Conservation (phyloP, 148 eudicot species). For the Hydrangea macrophylla region DNA sequence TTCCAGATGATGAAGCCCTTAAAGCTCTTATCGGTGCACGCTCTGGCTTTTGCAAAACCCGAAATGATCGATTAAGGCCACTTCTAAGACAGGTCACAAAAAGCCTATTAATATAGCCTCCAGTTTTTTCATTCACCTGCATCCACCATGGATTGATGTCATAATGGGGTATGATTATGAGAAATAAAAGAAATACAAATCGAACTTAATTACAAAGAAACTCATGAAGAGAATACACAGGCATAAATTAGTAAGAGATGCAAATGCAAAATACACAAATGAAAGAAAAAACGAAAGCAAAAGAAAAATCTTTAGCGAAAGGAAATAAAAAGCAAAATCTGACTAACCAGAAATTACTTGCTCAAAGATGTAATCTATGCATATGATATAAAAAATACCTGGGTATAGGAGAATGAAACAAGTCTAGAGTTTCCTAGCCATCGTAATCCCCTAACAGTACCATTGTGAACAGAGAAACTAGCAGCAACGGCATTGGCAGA, state of each 20-base stretch:
- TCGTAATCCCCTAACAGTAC: constrained; percentile 84
- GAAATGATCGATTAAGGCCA: constrained; percentile 87
- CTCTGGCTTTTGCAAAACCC: constrained; percentile 93
- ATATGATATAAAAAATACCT: too few species aligned
- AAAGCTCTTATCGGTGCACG: constrained; percentile 97
- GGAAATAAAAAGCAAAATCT: not conserved
- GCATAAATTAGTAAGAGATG: not conserved
- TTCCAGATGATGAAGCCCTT: constrained; percentile 98
- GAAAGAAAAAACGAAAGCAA: not conserved
- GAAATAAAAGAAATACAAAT: constrained; percentile 5
- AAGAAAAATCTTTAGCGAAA: not conserved
- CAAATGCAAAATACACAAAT: not conserved
- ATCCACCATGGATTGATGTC: constrained; percentile 10
- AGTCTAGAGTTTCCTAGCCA: constrained; percentile 98
- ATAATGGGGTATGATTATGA: constrained; percentile 2
- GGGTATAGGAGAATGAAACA: constrained; percentile 85
- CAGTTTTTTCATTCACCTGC: constrained; percentile 84
- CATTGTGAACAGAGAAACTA: constrained; percentile 74
- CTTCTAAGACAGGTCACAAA: constrained; percentile 90
- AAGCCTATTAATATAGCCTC: constrained; percentile 86
- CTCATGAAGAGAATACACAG: not conserved
- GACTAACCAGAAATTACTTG: constrained; percentile 1
- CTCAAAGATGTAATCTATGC: not conserved
- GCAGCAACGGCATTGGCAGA: constrained; percentile 87
- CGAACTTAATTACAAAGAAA: not conserved